A percentile compares a stretch with the other conserved stretches of the same genome.
These are phyloP conservation scores for Pseudocercospora fijiensis DNA, from an alignment of 2,329 filamentous ascomycete genomes.

Conservation along the genomic window DNA sequence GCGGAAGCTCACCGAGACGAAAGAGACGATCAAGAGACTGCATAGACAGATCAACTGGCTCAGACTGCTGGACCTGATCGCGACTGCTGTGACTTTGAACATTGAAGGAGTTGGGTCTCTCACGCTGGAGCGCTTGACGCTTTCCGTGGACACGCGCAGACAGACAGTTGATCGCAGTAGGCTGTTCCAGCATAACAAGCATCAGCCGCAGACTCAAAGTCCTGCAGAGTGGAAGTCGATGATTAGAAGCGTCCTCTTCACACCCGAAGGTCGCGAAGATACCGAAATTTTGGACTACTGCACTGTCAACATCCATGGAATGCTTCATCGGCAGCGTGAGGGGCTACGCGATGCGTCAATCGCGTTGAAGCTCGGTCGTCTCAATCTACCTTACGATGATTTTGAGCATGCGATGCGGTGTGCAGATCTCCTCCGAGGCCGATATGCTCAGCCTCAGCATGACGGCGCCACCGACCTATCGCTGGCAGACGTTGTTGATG, in stretches of 20 bases:
- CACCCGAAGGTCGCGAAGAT: conserved; percentile 77
- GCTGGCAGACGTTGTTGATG: conserved; percentile 71
- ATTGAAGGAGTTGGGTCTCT: conserved; percentile 79
- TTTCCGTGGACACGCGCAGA: conserved; percentile 85
- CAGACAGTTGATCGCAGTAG: conserved; percentile 90
- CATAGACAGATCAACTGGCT: conserved; percentile 88
- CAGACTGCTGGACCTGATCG: conserved; percentile 82
- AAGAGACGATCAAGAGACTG: conserved; percentile 81
- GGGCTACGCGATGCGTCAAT: conserved; percentile 88
- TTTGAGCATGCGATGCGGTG: conserved; percentile 62
- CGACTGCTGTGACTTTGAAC: conserved; percentile 73
- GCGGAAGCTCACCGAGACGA: conserved; percentile 73
- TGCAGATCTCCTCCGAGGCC: conserved; percentile 51
- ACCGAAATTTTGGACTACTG: conserved; percentile 86
- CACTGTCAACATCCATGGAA: conserved; percentile 85
- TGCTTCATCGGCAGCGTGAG: conserved; percentile 79
- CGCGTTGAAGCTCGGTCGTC: conserved; percentile 82
- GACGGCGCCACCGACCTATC: conserved; percentile 56
- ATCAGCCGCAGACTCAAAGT: conserved; percentile 61
- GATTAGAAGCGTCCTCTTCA: conserved; percentile 82
- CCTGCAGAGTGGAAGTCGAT: conserved; percentile 95
- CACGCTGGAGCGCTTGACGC: conserved; percentile 77
- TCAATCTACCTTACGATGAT: conserved; percentile 90
- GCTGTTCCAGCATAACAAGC: conserved; percentile 77
- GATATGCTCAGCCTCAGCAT: conserved; percentile 32